These are phyloP conservation scores for Beauveria scarabaeidicola DNA, from an alignment of 2,329 filamentous ascomycete genomes.

Conservation along the genomic window DNA sequence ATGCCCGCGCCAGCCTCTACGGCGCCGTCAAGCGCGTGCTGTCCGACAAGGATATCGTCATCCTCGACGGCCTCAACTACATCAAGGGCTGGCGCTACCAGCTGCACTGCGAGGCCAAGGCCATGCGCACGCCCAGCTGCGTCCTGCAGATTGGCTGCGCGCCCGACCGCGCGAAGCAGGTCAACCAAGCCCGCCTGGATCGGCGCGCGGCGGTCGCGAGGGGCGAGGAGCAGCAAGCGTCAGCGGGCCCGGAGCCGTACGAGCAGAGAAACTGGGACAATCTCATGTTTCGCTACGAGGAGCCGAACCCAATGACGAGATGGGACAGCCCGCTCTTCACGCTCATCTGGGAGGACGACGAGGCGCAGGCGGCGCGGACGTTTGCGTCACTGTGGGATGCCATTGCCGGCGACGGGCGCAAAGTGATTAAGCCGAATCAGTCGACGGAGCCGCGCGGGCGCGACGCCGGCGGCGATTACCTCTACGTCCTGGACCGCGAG, in stretches of 20 bases:
- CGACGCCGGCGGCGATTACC: conserved; percentile 62
- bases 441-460: conserved; percentile 58
- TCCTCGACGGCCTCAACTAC: conserved; percentile 75
- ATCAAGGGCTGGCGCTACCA: conserved; percentile 89
- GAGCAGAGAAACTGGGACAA: conserved; percentile 62
- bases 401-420: conserved; percentile 54
- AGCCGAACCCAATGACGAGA: conserved; percentile 74
- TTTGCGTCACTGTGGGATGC: conserved; percentile 69
- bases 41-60: conserved; percentile 63
- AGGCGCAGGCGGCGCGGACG: conserved; percentile 43
- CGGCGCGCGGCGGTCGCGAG: conserved; percentile 19
- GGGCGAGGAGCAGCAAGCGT: conserved; percentile 12
- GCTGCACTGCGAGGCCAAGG: conserved; percentile 77
- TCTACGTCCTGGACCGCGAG: conserved; percentile 70
- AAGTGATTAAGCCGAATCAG: conserved; percentile 62
- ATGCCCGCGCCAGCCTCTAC: conserved; percentile 67
- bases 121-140: conserved; percentile 64
- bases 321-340: conserved; percentile 83
- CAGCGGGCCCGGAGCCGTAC: conserved; percentile 33
- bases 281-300: conserved; percentile 73
- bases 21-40: conserved; percentile 71
- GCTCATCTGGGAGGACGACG: conserved; percentile 65
- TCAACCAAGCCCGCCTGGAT: conserved; percentile 53
- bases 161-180: conserved; percentile 40
- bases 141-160: conserved; percentile 58